A percentile compares a stretch with the other conserved stretches of the same genome.
Conservation (phyloP, 2,329 filamentous ascomycete species). For the Sarocladiaceae sp. region DNA sequence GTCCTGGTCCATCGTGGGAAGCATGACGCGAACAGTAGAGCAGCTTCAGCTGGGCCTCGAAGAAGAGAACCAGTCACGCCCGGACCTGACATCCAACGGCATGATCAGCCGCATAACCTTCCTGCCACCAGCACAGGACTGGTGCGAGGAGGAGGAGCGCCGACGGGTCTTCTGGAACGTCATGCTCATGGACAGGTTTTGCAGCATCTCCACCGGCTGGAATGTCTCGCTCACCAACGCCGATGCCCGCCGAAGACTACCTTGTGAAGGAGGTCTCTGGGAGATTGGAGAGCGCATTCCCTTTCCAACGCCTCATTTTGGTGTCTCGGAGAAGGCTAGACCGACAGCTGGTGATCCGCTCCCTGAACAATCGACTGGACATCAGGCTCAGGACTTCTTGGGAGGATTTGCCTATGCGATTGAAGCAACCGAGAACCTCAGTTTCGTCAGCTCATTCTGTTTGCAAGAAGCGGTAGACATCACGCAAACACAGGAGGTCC, state of each 20-base stretch:
- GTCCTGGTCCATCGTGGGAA: slow-evolving; percentile 32
- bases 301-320: slow-evolving; percentile 33
- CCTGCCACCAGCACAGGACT: slow-evolving; percentile 22
- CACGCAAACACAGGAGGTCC: slow-evolving; percentile 27
- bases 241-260: slow-evolving; percentile 30
- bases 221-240: slow-evolving; percentile 28
- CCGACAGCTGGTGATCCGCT: not conserved
- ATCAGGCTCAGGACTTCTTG: slow-evolving; percentile 21
- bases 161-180: slow-evolving; percentile 35
- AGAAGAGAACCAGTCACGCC: slow-evolving; percentile 20
- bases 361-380: slow-evolving; percentile 14
- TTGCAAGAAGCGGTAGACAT: slow-evolving; percentile 33
- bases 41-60: slow-evolving; percentile 30
- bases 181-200: slow-evolving; percentile 34
- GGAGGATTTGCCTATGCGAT: slow-evolving; percentile 38
- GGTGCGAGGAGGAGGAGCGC: slow-evolving; percentile 32
- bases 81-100: not conserved
- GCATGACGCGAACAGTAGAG: slow-evolving; percentile 31
- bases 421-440: slow-evolving; percentile 37
- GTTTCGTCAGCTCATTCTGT: slow-evolving; percentile 35
- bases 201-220: slow-evolving; percentile 32
- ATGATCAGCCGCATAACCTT: slow-evolving; percentile 17
- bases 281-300: slow-evolving; percentile 25
- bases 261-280: slow-evolving; percentile 33
- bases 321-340: slow-evolving; percentile 25